Evolutionary conservation across 2,329 filamentous ascomycete genomes (phyloP).

Genomic region (Verticillium dahliae): DNA sequence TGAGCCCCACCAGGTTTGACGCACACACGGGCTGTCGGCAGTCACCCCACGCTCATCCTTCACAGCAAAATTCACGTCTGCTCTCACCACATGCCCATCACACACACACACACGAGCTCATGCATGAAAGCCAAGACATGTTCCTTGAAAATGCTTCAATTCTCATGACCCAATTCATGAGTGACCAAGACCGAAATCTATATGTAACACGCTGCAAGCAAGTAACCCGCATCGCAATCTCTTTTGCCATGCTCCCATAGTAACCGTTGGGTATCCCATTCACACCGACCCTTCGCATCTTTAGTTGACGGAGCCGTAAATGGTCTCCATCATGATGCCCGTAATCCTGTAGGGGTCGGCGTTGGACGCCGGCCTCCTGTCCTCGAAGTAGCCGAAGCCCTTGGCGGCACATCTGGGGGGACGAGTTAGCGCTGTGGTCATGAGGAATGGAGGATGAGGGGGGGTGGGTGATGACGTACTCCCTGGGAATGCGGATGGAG

Average conservation of each 20-base stretch:
- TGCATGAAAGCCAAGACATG: not conserved
- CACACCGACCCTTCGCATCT: not conserved
- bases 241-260: not conserved
- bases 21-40: not conserved
- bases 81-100: no score
- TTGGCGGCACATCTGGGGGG: slow-evolving; percentile 58
- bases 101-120: not conserved
- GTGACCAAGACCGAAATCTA: not conserved
- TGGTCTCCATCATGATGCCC: slow-evolving; percentile 13
- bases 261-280: not conserved
- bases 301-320: not conserved
- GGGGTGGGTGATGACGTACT: slow-evolving; percentile 34
- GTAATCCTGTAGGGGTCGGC: slow-evolving; percentile 13
- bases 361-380: slow-evolving; percentile 71
- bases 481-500: slow-evolving; percentile 86
- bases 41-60: no score
- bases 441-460: not conserved
- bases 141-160: not conserved
- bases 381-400: slow-evolving; percentile 93
- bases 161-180: not conserved
- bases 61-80: no score
- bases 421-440: not conserved
- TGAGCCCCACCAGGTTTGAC: not conserved
- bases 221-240: not conserved
- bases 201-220: not conserved